Evolutionary conservation across 1,139 yeast species (phyloP).

Genomic region (Suhomyces atakaporum): DNA sequence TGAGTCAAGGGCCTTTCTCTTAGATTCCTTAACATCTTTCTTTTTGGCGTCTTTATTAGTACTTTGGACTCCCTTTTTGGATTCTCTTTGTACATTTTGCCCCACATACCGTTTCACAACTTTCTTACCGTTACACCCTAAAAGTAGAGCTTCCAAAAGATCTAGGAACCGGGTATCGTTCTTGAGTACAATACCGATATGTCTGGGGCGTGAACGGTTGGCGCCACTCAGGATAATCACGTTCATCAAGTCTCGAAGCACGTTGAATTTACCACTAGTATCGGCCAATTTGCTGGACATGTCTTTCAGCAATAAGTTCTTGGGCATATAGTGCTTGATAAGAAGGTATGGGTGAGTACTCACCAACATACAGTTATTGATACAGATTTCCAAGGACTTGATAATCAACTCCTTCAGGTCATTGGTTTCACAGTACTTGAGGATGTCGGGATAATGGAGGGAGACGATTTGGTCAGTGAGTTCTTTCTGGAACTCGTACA

Average conservation of each 20-base stretch:
- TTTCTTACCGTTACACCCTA: constrained; percentile 65
- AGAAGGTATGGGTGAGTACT: constrained; percentile 87
- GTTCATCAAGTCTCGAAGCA: constrained; percentile 58
- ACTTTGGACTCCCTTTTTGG: constrained; percentile 26
- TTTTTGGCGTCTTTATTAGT: constrained; percentile 11
- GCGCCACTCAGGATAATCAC: constrained; percentile 45
- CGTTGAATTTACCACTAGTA: constrained; percentile 83
- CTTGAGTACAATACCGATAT: constrained; percentile 41
- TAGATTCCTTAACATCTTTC: constrained; percentile 14
- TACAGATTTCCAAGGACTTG: constrained; percentile 71
- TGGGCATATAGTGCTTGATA: constrained; percentile 85
- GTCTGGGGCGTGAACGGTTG: constrained; percentile 43
- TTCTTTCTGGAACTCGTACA: constrained; percentile 86
- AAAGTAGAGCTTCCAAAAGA: constrained; percentile 70
- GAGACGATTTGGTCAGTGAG: constrained; percentile 92
- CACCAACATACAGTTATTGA: constrained; percentile 73
- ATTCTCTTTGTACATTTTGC: constrained; percentile 46
- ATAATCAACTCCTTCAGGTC: constrained; percentile 58
- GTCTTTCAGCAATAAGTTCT: constrained; percentile 73
- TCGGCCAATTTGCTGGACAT: constrained; percentile 74
- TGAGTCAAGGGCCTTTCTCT: constrained; percentile 13
- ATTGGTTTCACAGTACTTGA: constrained; percentile 78
- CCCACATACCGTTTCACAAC: constrained; percentile 68
- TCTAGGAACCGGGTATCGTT: constrained; percentile 57
- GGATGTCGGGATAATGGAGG: constrained; percentile 84